Conservation (phyloP, 495 filamentous ascomycete species). For the Aspergillus steynii region DNA sequence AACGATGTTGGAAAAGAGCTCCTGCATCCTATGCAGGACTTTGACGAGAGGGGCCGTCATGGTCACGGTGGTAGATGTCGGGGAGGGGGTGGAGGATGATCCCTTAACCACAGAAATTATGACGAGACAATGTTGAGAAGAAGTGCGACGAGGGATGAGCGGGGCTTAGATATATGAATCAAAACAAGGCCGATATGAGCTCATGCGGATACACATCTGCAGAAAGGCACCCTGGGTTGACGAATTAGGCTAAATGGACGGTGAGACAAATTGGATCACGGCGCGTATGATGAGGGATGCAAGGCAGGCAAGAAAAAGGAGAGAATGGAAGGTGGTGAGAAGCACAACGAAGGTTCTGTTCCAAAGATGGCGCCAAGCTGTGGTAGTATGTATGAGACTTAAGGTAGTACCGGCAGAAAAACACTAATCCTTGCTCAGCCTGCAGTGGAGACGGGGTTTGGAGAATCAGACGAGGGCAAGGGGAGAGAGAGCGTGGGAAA, state of each 20-base stretch:
- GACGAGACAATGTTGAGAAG: not conserved
- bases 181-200: slow-evolving; percentile 16
- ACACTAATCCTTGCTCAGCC: slow-evolving; percentile 9
- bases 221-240: slow-evolving; percentile 9
- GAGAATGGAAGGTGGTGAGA: not conserved
- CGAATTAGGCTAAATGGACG: slow-evolving; percentile 12
- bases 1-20: slow-evolving; percentile 55
- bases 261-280: slow-evolving; percentile 1
- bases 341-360: not conserved
- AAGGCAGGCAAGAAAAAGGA: not conserved
- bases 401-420: slow-evolving; percentile 22
- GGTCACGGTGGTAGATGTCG: slow-evolving; percentile 10
- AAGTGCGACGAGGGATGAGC: not conserved
- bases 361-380: slow-evolving; percentile 9
- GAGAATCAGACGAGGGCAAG: slow-evolving; percentile 1
- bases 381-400: slow-evolving; percentile 14
- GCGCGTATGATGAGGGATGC: slow-evolving; percentile 1
- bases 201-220: slow-evolving; percentile 16
- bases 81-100: not conserved
- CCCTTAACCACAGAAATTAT: not conserved
- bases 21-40: slow-evolving; percentile 51
- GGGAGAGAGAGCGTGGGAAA: slow-evolving; percentile 3
- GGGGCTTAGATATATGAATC: slow-evolving; percentile 5
- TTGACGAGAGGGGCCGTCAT: slow-evolving; percentile 46
- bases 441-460: slow-evolving; percentile 14